Base-by-base conservation (phyloP, 1,284 basidiomycete genomes). In the Lentinus polychrous region DNA sequence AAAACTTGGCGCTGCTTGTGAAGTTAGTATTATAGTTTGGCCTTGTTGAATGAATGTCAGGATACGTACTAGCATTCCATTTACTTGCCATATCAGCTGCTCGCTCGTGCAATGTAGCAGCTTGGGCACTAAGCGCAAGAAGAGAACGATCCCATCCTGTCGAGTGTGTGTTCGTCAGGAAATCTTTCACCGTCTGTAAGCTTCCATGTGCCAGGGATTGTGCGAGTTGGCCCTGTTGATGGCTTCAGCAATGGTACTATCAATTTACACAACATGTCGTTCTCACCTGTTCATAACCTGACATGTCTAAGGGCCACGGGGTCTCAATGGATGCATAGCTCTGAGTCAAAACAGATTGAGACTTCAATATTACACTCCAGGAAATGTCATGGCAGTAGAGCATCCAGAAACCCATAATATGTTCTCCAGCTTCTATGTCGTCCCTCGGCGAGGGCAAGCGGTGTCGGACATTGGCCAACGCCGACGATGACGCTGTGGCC, bases 351-450 rank as follows among this genome's bases (percentile, higher is more conserved):
- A 62, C 62, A 8, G 68, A 63, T 0, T 70, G 63, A 0, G 67
- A 60, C 8, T 65, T 68, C 24, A 66, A 62, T 12, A 63, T 65
- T 5, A 66, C 63, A 4, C 65, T 55, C 68, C 70, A 72, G 48
- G 66, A 70, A 34, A 69, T 67, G 56, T 72, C 72, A 33, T 75
- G 55, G 14, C 63, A 58, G 39, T 71, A 65, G 0, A 70, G 68
- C 1, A 66, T 65, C 75, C 75, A 78, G 55, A 75, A 75, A 0
- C 68, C 70, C 45, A 70, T 63, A 47, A 75, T 71, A 7, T 71
- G 65, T 55, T 76, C 74, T 11, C 67, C 68, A 45, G 74, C 69
- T 49, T 73, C 68, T 5, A 71, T 55, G 0, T 59, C 44, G 53
- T 74, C 70, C 5, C 51, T 56, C 1, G 68, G 63, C 2, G 64